Conservation (phyloP, 306 rosid species). For the Chamaecrista fasciculata region DNA sequence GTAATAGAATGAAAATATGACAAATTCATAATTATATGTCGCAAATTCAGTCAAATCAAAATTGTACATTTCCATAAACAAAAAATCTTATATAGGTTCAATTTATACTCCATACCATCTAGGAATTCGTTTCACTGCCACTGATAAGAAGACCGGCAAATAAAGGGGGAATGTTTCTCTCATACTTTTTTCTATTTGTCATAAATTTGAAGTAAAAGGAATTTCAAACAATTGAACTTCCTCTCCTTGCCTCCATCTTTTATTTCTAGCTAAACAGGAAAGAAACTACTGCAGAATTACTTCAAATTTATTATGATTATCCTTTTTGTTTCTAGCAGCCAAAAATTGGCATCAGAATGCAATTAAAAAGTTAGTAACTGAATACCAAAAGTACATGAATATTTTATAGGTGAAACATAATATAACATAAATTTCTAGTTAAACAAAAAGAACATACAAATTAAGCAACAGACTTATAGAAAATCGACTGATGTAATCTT, state of each 20-base stretch:
- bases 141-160: not conserved
- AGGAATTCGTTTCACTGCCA: not conserved
- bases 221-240: not conserved
- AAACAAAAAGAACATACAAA: not conserved
- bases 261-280: no score
- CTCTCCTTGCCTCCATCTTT: not conserved
- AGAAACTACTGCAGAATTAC: no score
- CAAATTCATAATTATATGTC: not conserved
- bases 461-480: no score
- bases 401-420: not conserved
- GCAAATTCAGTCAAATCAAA: conserved; percentile 9
- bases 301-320: no score
- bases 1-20: not conserved
- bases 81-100: not conserved
- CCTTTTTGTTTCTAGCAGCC: not conserved
- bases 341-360: not conserved
- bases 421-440: not conserved
- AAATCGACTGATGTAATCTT: not conserved
- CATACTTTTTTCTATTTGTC: not conserved
- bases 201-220: conserved; percentile 2
- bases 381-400: not conserved
- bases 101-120: not conserved
- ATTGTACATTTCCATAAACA: not conserved
- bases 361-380: not conserved
- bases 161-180: no score